Conservation (phyloP, 768 basidiomycete species). For the Psilocybe tampanensis region DNA sequence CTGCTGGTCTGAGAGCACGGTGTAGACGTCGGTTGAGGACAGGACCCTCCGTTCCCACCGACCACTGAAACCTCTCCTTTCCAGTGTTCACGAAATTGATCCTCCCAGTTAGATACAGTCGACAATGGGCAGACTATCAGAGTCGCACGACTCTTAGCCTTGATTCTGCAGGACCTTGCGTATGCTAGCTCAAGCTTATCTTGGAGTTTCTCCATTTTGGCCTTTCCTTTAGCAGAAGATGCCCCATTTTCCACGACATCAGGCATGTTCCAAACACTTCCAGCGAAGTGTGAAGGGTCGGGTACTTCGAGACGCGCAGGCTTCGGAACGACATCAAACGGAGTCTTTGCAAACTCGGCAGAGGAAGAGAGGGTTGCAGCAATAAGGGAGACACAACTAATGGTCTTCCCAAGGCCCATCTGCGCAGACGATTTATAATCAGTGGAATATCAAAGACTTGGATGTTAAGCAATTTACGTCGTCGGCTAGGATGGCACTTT, state of each 20-base stretch:
- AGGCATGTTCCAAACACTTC: constrained; percentile 88
- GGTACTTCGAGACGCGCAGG: constrained; percentile 35
- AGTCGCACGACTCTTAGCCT: constrained; percentile 84
- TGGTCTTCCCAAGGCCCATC: constrained; percentile 99
- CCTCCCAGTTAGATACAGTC: constrained; percentile 98
- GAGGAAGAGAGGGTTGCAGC: constrained; percentile 82
- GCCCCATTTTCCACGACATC: constrained; percentile 32
- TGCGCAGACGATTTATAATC: constrained; percentile 30
- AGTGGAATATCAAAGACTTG: constrained; percentile 8
- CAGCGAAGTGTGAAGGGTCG: constrained; percentile 66
- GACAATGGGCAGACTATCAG: constrained; percentile 96
- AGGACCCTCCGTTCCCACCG: constrained; percentile 67
- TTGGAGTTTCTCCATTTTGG: constrained; percentile 64
- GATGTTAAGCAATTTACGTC: constrained; percentile 64
- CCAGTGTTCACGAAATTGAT: constrained; percentile 98
- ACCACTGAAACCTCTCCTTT: constrained; percentile 81
- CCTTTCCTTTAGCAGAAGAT: constrained; percentile 54
- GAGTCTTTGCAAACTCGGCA: constrained; percentile 58
- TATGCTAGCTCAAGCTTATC: constrained; percentile 76
- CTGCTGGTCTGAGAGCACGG: constrained; percentile 38
- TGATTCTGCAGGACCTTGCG: constrained; percentile 73
- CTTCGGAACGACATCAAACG: constrained; percentile 46
- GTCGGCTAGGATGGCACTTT: constrained; percentile 93
- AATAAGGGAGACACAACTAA: constrained; percentile 92
- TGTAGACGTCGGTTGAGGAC: constrained; percentile 36